Percentiles rank a stretch among this genome's conserved stretches.
Conservation (phyloP, 2,329 filamentous ascomycete species). For the Cadophora malorum region DNA sequence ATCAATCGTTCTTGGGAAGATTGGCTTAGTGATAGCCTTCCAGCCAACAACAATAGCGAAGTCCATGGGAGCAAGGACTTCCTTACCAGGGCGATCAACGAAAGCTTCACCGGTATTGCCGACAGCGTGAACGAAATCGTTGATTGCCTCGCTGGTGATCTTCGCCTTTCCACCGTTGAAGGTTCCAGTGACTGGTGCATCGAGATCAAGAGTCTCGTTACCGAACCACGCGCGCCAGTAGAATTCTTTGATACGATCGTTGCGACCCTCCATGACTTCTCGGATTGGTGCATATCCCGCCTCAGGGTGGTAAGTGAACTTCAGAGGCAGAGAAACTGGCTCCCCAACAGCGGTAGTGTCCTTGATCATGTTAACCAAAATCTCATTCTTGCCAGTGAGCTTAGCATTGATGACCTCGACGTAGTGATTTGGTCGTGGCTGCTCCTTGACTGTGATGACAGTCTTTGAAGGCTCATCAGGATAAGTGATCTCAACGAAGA, state of each 20-base stretch:
- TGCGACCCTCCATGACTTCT: constrained; percentile 94
- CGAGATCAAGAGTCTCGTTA: constrained; percentile 80
- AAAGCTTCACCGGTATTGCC: constrained; percentile 98
- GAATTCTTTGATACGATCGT: constrained; percentile 98
- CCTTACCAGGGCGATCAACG: constrained; percentile 92
- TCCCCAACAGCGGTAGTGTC: constrained; percentile 85
- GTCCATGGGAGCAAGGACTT: constrained; percentile 96
- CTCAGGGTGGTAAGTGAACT: constrained; percentile 93
- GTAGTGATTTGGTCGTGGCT: constrained; percentile 83
- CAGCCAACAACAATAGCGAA: constrained; percentile 98
- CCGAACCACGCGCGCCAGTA: constrained; percentile 99
- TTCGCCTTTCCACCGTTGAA: constrained; percentile 90
- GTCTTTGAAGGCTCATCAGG: constrained; percentile 86
- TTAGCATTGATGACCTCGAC: constrained; percentile 88
- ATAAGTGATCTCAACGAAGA: constrained; percentile 86
- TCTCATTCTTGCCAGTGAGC: constrained; percentile 76
- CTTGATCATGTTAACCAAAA: constrained; percentile 90
- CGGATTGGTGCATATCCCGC: constrained; percentile 96
- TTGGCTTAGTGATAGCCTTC: constrained; percentile 99
- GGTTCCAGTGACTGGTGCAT: constrained; percentile 81
- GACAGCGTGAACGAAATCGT: constrained; percentile 98
- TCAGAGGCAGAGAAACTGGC: constrained; percentile 81
- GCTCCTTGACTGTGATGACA: constrained; percentile 85
- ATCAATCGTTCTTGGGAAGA: constrained; percentile 96
- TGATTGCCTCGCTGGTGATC: constrained; percentile 91